A percentile compares a stretch with the other conserved stretches of the same genome.
Conservation (phyloP, 305 asterid genomes). For the Striga hermonthica region DNA sequence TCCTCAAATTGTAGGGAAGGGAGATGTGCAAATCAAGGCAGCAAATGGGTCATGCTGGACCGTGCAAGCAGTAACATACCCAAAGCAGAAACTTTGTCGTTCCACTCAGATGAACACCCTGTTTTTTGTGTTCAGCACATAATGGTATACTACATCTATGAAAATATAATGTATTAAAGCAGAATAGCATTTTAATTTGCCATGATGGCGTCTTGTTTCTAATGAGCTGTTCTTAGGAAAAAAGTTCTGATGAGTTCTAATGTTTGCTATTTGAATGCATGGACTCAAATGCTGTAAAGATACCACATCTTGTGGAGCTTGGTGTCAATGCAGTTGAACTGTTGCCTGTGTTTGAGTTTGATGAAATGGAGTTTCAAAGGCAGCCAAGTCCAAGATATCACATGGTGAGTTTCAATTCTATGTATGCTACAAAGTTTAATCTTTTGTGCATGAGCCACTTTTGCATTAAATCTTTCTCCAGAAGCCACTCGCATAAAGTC, state of each 20-base stretch:
- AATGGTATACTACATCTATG: not conserved
- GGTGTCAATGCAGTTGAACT: conserved; percentile 92
- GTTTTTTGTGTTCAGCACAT: not conserved
- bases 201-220: conserved; percentile 20
- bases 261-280: conserved; percentile 29
- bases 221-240: conserved; percentile 20
- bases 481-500: conserved; percentile 14
- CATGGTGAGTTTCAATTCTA: conserved; percentile 51
- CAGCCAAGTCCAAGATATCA: conserved; percentile 94
- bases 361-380: conserved; percentile 92
- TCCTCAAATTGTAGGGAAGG: no score
- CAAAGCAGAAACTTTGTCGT: no score
- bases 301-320: conserved; percentile 94
- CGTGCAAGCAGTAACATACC: no score
- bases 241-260: conserved; percentile 21
- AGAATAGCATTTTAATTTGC: conserved; percentile 12
- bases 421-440: not conserved
- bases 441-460: not conserved
- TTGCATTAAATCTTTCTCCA: not conserved
- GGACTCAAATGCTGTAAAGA: conserved; percentile 48
- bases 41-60: no score
- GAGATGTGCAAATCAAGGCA: no score
- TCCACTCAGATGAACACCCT: not conserved
- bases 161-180: conserved; percentile 2
- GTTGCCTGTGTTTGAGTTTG: conserved; percentile 92